These are phyloP conservation scores for Ceratocystis cacaofunesta DNA, from an alignment of 2,329 filamentous ascomycete species.

Conservation along the genomic window DNA sequence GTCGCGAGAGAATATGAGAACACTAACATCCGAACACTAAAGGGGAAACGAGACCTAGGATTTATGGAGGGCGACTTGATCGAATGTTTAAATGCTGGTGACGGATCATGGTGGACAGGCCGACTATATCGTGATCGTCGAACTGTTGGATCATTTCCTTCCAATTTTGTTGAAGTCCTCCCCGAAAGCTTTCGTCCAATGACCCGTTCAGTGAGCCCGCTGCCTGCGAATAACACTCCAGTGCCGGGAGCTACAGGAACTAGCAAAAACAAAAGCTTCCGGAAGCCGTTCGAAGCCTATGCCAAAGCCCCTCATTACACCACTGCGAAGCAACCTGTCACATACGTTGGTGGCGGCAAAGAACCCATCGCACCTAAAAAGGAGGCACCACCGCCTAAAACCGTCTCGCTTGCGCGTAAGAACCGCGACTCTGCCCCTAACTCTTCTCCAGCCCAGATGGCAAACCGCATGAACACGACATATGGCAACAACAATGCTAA, in stretches of 20 bases:
- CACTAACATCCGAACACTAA: conserved; percentile 8
- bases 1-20: background rate
- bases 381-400: conserved; percentile 1
- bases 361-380: conserved; percentile 27
- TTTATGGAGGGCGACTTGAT: conserved; percentile 97
- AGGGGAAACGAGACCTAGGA: conserved; percentile 84
- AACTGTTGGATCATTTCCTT: conserved; percentile 85
- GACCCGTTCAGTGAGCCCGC: conserved; percentile 42
- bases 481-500: conserved; percentile 11
- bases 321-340: conserved; percentile 44
- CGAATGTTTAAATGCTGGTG: conserved; percentile 92
- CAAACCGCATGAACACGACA: conserved; percentile 10
- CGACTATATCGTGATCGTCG: conserved; percentile 76
- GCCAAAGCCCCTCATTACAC: conserved; percentile 52
- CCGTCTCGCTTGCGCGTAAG: conserved; percentile 12
- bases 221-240: conserved; percentile 41
- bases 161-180: conserved; percentile 90
- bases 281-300: conserved; percentile 54
- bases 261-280: conserved; percentile 47
- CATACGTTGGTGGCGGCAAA: conserved; percentile 33
- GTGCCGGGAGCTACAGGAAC: conserved; percentile 22
- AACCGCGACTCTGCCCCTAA: background rate
- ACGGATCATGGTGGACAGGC: conserved; percentile 98
- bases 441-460: conserved; percentile 4
- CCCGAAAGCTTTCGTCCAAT: conserved; percentile 72